Base-by-base conservation (phyloP, 306 rosid species). In the Inga oerstediana region DNA sequence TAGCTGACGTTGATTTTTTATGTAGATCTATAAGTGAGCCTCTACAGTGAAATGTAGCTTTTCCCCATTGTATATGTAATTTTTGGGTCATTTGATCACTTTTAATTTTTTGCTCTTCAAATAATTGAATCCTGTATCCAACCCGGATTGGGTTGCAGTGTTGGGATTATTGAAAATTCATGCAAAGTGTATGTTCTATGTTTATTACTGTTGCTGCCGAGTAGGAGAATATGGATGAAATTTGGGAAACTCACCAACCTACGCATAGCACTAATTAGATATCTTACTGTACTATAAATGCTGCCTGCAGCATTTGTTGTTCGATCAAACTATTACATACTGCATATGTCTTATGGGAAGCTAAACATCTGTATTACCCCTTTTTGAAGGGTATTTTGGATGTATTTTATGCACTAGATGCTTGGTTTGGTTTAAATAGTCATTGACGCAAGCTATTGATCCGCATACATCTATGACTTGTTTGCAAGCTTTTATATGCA, bases 381-480 rank as follows among this genome's bases (percentile, higher is more conserved):
- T 74, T 56, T 74, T 75, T 52, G 78, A 3, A 75, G 66, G 48
- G 14, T 54, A 37, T 52, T 10, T 35, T 51, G 66, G 32, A 3
- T 34, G 9, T 10, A 52, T 34, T 46, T 34, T 34, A 20, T 34
- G 32, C 35, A 35, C 1, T 34, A 20, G 39, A 24, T 19, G 46
- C 16, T 75, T 3, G 17, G 61, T 35, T 51, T 19, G 45, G 46
- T 74, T 49, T 49, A 30, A 20, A 15, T 7, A 35, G 62, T 48
- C 19, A 10, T 32, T 17, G 9, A 34, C 14, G 20, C 51, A 68
- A 79, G 39, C 35, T 14, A 22, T 69, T 69, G 74, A 8, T 75
- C 72, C 59, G 62, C 83, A 80, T 83, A 56, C 16, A 15, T 76
- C 15, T 76, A 16, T 10, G 37, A 74, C 30, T 24, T 75, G 34